Evolutionary conservation across 306 rosid species (phyloP).

Genomic region (Elaeagnus macrophylla): DNA sequence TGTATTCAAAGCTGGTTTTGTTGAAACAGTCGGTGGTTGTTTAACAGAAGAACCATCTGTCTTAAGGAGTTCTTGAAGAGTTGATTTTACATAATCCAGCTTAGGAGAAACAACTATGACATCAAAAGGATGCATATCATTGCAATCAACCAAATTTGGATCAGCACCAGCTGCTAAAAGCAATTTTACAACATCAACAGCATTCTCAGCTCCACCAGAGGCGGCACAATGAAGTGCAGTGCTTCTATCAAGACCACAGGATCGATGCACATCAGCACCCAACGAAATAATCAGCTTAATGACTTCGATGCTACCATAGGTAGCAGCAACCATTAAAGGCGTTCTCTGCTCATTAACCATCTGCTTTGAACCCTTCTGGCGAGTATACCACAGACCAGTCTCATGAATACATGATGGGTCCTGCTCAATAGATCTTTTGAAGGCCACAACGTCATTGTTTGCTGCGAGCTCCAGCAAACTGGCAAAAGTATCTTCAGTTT

Average conservation of each 20-base stretch:
- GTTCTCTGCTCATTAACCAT: conserved; percentile 64
- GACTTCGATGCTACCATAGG: conserved; percentile 66
- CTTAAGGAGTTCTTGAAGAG: conserved; percentile 47
- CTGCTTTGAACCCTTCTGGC: conserved; percentile 61
- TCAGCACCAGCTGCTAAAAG: conserved; percentile 71
- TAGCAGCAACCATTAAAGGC: conserved; percentile 85
- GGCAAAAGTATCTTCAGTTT: conserved; percentile 55
- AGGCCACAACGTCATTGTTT: conserved; percentile 65
- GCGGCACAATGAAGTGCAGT: conserved; percentile 96
- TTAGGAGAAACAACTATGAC: conserved; percentile 62
- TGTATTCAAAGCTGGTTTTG: conserved; percentile 34
- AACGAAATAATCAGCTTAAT: conserved; percentile 51
- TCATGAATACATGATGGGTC: conserved; percentile 40
- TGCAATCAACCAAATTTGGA: conserved; percentile 38
- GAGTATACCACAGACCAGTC: conserved; percentile 68
- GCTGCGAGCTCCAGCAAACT: conserved; percentile 67
- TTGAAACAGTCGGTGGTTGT: conserved; percentile 29
- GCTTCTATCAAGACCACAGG: conserved; percentile 52
- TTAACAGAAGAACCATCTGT: conserved; percentile 30
- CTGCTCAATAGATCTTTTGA: conserved; percentile 40
- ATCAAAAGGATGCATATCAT: conserved; percentile 63
- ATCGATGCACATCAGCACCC: conserved; percentile 50
- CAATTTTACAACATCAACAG: conserved; percentile 44
- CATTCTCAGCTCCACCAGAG: conserved; percentile 63
- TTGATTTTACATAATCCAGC: conserved; percentile 16